A percentile compares a stretch with the other conserved stretches of the same genome.
phyloP scores from a whole-genome alignment of 257 asterid species.

The Gentiana straminea region DNA sequence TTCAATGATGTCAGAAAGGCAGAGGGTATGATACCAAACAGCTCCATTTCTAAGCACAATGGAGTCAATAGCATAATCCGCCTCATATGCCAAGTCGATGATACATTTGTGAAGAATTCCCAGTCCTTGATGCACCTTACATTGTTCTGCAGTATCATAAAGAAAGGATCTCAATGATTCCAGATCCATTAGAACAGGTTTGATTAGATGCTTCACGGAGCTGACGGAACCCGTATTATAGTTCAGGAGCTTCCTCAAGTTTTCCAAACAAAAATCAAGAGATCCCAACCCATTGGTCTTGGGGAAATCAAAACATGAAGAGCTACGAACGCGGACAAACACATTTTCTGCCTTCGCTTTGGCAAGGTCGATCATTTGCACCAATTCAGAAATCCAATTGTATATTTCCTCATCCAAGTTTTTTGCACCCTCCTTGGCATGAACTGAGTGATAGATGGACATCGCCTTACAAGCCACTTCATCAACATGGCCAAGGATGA shows the following conservation, averaged over 20 bases:
- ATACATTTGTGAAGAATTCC: background rate
- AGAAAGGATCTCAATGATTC: background rate
- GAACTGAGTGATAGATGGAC: too few species aligned
- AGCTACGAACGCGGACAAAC: background rate
- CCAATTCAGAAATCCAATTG: too few species aligned
- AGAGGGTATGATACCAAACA: background rate
- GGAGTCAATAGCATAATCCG: background rate
- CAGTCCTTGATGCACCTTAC: background rate
- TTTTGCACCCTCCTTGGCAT: too few species aligned
- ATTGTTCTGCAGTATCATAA: background rate
- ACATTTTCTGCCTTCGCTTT: background rate
- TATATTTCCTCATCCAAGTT: too few species aligned
- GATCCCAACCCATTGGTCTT: background rate
- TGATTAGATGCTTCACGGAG: slow-evolving; percentile 1
- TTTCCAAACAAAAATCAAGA: background rate
- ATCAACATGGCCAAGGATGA: too few species aligned
- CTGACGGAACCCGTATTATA: background rate
- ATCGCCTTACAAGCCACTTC: too few species aligned
- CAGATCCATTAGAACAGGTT: background rate
- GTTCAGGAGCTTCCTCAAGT: slow-evolving; percentile 3
- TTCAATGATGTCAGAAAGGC: background rate
- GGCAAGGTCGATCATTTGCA: background rate
- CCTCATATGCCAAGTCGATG: background rate
- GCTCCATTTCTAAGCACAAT: background rate
- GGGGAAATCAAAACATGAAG: background rate